phyloP scores from a whole-genome alignment of 2,329 filamentous ascomycete genomes.

The Pestalotiopsis sp. region DNA sequence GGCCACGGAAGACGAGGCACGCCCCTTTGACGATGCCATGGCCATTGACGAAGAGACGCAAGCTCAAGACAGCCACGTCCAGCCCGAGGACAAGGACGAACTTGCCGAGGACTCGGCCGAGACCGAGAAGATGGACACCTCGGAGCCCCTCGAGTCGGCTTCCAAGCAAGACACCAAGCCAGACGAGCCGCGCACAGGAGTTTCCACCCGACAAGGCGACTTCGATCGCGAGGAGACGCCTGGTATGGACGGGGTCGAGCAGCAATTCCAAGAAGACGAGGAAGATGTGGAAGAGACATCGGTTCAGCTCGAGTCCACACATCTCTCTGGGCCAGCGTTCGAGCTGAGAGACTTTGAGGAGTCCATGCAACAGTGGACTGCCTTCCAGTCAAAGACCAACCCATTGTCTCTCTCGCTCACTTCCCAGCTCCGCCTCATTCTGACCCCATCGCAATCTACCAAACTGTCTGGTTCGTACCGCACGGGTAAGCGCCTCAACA shows the following conservation, averaged over 20 bases:
- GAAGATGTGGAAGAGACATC: constrained; percentile 54
- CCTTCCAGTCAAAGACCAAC: constrained; percentile 83
- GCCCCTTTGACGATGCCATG: constrained; percentile 85
- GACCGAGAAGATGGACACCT: constrained; percentile 47
- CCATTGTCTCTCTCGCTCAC: constrained; percentile 86
- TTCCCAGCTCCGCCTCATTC: constrained; percentile 92
- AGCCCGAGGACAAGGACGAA: constrained; percentile 55
- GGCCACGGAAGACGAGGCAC: constrained; percentile 84
- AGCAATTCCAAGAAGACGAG: constrained; percentile 49
- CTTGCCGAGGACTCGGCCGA: constrained; percentile 50
- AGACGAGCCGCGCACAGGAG: constrained; percentile 61
- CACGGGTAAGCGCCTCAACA: constrained; percentile 96
- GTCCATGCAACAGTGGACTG: constrained; percentile 77
- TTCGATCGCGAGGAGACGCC: constrained; percentile 54
- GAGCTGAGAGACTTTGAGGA: constrained; percentile 52
- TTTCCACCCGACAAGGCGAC: constrained; percentile 61
- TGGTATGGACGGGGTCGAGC: constrained; percentile 30
- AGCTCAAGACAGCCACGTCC: constrained; percentile 45
- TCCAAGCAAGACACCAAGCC: constrained; percentile 45
- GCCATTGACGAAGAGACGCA: constrained; percentile 75
- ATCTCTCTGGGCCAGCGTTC: constrained; percentile 55
- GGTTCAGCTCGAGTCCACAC: constrained; percentile 72
- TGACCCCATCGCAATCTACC: constrained; percentile 90
- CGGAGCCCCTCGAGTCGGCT: constrained; percentile 39
- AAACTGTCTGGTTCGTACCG: constrained; percentile 97